A percentile compares a stretch with the other conserved stretches of the same genome.
Evolutionary conservation across 768 basidiomycete genomes (phyloP).

Genomic region (Suillus subluteus): DNA sequence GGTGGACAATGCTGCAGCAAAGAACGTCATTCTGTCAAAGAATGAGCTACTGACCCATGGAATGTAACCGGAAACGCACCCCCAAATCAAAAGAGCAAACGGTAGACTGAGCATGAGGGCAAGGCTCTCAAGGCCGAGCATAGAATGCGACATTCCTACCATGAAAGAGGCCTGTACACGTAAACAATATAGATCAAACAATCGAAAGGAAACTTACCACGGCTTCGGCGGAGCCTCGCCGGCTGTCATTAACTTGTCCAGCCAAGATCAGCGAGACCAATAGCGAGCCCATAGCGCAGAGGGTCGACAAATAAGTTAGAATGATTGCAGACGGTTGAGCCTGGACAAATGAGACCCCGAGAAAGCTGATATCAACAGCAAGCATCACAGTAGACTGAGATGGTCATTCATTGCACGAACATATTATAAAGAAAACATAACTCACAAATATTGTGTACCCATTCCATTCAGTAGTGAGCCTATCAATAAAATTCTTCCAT

Average conservation of each 20-base stretch:
- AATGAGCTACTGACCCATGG: background rate
- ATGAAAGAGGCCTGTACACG: conserved; percentile 20
- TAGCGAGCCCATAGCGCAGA: conserved; percentile 38
- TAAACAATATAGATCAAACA: background rate
- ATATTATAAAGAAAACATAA: background rate
- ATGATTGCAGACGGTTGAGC: conserved; percentile 15
- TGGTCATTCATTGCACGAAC: background rate
- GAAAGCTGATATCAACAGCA: conserved; percentile 54
- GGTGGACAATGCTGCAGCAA: conserved; percentile 7
- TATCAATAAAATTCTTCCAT: conserved; percentile 45
- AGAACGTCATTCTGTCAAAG: conserved; percentile 11
- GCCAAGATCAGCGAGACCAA: conserved; percentile 39
- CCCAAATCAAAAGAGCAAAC: conserved; percentile 36
- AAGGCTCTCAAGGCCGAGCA: conserved; percentile 29
- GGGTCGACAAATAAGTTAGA: conserved; percentile 41
- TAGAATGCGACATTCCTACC: background rate
- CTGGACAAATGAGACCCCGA: conserved; percentile 49
- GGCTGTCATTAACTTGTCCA: conserved; percentile 37
- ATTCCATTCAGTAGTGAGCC: conserved; percentile 49
- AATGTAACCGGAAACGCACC: conserved; percentile 20
- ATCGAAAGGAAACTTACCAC: conserved; percentile 35
- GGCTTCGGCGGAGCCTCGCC: conserved; percentile 24
- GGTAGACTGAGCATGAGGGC: conserved; percentile 38
- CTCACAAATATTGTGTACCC: conserved; percentile 52
- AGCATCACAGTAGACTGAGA: conserved; percentile 52